These are phyloP conservation scores for Thuidium tamariscinum DNA, from an alignment of 225 moss, liverwort and hornwort genomes.

Conservation along the genomic window DNA sequence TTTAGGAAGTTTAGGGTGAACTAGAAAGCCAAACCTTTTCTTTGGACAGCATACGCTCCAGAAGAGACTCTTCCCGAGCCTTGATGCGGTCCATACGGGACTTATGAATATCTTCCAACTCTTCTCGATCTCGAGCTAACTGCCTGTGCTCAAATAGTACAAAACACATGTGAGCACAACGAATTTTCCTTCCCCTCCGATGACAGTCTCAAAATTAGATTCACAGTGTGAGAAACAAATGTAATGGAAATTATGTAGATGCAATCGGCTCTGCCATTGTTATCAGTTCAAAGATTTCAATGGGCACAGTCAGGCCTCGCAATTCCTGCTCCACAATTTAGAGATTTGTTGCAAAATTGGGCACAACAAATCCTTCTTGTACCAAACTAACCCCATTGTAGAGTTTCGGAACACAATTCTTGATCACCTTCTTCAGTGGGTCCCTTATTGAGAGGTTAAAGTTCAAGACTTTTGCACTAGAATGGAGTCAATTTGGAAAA, in stretches of 20 bases:
- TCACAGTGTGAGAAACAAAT: background rate
- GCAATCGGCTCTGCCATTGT: background rate
- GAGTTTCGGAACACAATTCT: background rate
- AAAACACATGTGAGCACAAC: background rate
- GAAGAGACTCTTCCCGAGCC: constrained; percentile 55
- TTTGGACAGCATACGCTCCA: constrained; percentile 57
- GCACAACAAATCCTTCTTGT: background rate
- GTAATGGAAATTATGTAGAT: background rate
- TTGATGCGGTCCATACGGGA: constrained; percentile 57
- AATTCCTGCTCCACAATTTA: background rate
- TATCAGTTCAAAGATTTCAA: background rate
- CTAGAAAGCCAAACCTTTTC: constrained; percentile 52
- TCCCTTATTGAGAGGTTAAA: background rate
- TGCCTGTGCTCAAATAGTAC: constrained; percentile 25
- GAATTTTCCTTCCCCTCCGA: background rate
- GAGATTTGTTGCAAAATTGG: background rate
- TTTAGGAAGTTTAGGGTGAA: background rate
- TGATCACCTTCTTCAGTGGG: no score
- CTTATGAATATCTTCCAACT: constrained; percentile 72
- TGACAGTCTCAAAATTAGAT: background rate
- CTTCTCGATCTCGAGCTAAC: constrained; percentile 58
- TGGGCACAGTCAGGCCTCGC: background rate
- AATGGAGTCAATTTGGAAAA: background rate
- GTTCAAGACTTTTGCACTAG: background rate
- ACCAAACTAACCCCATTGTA: background rate